phyloP scores from a whole-genome alignment of 345 rosid genomes.

The Eucalyptus sp. region DNA sequence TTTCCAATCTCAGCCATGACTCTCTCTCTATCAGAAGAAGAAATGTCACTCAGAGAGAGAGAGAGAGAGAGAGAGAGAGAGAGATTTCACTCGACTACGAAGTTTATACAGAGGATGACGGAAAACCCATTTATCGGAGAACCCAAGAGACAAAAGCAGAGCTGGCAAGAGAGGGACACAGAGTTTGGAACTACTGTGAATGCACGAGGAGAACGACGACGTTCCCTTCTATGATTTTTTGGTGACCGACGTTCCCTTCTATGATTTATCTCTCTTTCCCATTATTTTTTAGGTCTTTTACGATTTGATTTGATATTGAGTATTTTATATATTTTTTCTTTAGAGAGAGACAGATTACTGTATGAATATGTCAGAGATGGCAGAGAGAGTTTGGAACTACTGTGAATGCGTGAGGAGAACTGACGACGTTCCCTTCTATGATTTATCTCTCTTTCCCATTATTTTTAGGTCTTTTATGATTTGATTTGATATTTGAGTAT shows the following conservation, averaged over 20 bases:
- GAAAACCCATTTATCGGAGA: neutral
- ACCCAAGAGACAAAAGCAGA: neutral
- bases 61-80: neutral
- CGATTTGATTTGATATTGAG: neutral
- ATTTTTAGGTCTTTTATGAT: neutral
- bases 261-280: neutral
- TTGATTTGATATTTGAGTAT: neutral
- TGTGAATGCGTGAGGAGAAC: neutral
- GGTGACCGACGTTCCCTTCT: neutral
- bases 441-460: neutral
- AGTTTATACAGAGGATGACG: neutral
- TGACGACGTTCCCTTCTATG: no score
- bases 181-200: neutral
- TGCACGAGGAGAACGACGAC: neutral
- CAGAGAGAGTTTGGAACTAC: neutral
- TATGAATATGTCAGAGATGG: no score
- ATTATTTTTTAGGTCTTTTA: neutral
- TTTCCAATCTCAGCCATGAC: constrained; percentile 50
- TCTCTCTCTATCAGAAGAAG: neutral
- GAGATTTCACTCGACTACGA: neutral
- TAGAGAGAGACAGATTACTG: no score
- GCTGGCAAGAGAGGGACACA: neutral
- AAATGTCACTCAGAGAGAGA: neutral
- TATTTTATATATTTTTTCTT: neutral
- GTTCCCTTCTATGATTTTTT: no score